Base-by-base conservation (phyloP, 805 yeast species). In the Kregervanrija pseudodelftensis region DNA sequence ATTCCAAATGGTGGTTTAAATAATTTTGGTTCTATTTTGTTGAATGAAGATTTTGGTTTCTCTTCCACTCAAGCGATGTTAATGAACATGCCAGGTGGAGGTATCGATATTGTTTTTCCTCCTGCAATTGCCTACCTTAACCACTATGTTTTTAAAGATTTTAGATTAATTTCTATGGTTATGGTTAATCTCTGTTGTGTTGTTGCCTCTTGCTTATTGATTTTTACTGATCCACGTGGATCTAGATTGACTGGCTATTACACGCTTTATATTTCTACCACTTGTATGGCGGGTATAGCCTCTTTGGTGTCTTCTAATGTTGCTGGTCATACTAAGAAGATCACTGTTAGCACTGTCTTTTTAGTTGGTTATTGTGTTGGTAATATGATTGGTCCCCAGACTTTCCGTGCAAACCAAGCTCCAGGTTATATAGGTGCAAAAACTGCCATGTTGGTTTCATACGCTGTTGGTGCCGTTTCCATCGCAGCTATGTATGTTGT, bases 351-450 rank as follows among this genome's bases (percentile, higher is more conserved):
- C 9, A 53, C 71, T 17, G 76, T 80, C 5, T 73, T 79, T 74
- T 39, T 44, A 17, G 28, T 22, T 4, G 70, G 68, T 12, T 83
- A 80, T 55, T 78, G 85, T 41, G 73, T 75, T 36, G 85, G 86
- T 13, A 79, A 80, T 54, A 63, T 82, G 39, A 72, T 79, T 42
- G 89, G 89, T 5, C 87, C 90, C 7, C 87, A 82, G 60, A 70
- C 85, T 11, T 84, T 83, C 64, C 67, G 66, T 44, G 64, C 72
- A 1, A 54, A 61, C 5, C 76, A 80, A 42, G 79, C 76, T 11
- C 88, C 88, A 11, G 57, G 60, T 22, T 84, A 82, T 54, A 63
- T 58, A 8, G 74, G 76, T 31, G 84, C 81, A 3, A 22, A 22
- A 22, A 66, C 71, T 28, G 68, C 77, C 3, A 68, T 78, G 57